Evolutionary conservation across 1,139 yeast genomes (phyloP).

Genomic region (Lodderomyces elongisporus): DNA sequence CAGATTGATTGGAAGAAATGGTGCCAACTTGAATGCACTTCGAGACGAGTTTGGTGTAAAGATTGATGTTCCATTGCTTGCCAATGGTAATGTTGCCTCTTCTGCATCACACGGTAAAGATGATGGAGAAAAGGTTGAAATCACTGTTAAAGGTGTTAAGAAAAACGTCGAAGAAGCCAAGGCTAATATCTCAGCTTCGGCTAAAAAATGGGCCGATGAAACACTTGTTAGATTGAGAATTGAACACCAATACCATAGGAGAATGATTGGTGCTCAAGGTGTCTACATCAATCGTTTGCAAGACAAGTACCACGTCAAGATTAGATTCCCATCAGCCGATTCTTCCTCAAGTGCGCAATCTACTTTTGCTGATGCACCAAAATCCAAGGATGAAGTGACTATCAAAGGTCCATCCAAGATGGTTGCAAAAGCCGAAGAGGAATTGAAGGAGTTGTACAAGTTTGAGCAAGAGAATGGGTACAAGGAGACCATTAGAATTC

Average conservation of each 20-base stretch:
- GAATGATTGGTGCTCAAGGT: constrained; percentile 82
- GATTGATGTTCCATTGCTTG: constrained; percentile 53
- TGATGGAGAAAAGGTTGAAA: constrained; percentile 46
- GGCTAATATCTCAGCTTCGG: constrained; percentile 49
- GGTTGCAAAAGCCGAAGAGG: constrained; percentile 81
- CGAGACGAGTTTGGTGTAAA: constrained; percentile 77
- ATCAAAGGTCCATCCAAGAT: constrained; percentile 91
- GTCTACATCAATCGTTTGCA: constrained; percentile 78
- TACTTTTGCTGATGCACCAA: constrained; percentile 32
- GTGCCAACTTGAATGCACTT: constrained; percentile 63
- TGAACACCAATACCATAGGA: constrained; percentile 75
- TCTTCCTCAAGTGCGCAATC: constrained; percentile 16
- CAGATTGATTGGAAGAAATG: constrained; percentile 86
- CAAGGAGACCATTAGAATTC: constrained; percentile 58
- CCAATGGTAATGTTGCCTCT: constrained; percentile 15
- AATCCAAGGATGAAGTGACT: constrained; percentile 58
- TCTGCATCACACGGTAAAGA: constrained; percentile 14
- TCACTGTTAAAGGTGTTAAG: constrained; percentile 71
- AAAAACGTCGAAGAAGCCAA: constrained; percentile 76
- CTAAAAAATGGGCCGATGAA: constrained; percentile 84
- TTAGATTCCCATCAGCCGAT: constrained; percentile 62
- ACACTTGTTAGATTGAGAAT: constrained; percentile 57
- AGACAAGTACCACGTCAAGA: constrained; percentile 80
- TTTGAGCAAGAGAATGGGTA: constrained; percentile 87
- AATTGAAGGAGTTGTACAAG: constrained; percentile 74